Conservation (phyloP, 2,329 filamentous ascomycete genomes). For the Pseudogymnoascus sp. region DNA sequence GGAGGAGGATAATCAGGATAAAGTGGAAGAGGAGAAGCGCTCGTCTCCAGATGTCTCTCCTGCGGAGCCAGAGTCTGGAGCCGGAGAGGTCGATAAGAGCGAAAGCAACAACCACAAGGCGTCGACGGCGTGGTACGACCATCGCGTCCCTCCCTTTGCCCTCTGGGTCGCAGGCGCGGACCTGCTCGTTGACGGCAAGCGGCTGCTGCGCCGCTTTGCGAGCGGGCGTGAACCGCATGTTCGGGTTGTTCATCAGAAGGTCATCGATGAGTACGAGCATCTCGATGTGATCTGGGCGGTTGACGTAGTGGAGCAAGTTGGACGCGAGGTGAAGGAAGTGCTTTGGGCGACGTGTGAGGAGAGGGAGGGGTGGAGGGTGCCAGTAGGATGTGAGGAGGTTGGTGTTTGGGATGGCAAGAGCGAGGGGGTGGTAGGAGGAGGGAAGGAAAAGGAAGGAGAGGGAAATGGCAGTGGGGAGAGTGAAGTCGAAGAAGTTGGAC, state of each 20-base stretch:
- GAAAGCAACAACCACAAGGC: slow-evolving; percentile 38
- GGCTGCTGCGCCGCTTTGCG: slow-evolving; percentile 66
- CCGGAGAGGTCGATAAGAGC: slow-evolving; percentile 20
- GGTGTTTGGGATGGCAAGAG: slow-evolving; percentile 17
- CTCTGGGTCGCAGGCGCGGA: slow-evolving; percentile 83
- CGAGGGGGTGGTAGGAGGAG: neutral
- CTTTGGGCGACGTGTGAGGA: slow-evolving; percentile 66
- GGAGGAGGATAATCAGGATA: slow-evolving; percentile 45
- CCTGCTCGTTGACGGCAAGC: slow-evolving; percentile 72
- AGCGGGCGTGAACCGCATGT: slow-evolving; percentile 74
- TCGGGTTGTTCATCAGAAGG: slow-evolving; percentile 68
- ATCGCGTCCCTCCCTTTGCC: slow-evolving; percentile 71
- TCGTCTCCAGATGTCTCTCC: neutral
- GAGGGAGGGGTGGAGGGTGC: slow-evolving; percentile 21
- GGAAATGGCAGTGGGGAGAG: neutral
- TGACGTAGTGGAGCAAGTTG: slow-evolving; percentile 76
- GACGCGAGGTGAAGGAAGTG: slow-evolving; percentile 69
- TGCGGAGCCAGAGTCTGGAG: slow-evolving; percentile 17
- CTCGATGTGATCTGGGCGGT: slow-evolving; percentile 94
- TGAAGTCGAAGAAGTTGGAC: neutral
- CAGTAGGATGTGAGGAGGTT: slow-evolving; percentile 25
- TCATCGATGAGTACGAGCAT: slow-evolving; percentile 85
- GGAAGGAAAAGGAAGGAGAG: neutral
- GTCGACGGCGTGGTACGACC: slow-evolving; percentile 71
- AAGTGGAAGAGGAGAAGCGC: slow-evolving; percentile 24